Conservation (phyloP, 345 rosid genomes). For the Psidium guajava region DNA sequence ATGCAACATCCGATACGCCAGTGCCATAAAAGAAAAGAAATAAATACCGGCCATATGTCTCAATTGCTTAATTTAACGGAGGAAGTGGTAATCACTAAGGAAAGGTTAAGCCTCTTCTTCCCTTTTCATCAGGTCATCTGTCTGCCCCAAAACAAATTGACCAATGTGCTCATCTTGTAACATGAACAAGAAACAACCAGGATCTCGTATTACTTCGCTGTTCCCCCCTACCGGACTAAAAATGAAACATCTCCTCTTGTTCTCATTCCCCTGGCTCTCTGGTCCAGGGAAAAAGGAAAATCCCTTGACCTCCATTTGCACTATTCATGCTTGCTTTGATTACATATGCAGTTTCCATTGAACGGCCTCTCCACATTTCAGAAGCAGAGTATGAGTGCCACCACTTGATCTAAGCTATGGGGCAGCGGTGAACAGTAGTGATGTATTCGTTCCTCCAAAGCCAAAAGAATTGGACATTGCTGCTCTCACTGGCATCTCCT, state of each 20-base stretch:
- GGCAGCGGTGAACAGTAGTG: conserved; percentile 45
- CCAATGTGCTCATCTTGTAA: not conserved
- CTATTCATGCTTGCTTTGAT: not conserved
- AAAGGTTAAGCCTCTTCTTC: not conserved
- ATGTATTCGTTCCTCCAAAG: conserved; percentile 92
- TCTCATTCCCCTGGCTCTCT: not conserved
- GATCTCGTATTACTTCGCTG: not conserved
- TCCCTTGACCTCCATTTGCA: not conserved
- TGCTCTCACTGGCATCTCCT: conserved; percentile 51
- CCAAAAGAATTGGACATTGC: conserved; percentile 92
- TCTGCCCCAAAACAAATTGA: too few species aligned
- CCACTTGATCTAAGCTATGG: not conserved
- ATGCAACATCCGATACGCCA: not conserved
- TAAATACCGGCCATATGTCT: too few species aligned
- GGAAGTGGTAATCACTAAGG: too few species aligned
- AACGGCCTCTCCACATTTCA: not conserved
- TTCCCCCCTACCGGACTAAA: not conserved
- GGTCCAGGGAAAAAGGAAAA: not conserved
- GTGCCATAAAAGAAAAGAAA: not conserved
- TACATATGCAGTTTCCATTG: not conserved
- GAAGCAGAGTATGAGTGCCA: not conserved
- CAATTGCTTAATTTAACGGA: not conserved
- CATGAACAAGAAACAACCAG: not conserved
- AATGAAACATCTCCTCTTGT: not conserved
- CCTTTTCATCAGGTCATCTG: not conserved